Evolutionary conservation across 768 basidiomycete genomes (phyloP).

Genomic region (Hypholoma sublateritium): DNA sequence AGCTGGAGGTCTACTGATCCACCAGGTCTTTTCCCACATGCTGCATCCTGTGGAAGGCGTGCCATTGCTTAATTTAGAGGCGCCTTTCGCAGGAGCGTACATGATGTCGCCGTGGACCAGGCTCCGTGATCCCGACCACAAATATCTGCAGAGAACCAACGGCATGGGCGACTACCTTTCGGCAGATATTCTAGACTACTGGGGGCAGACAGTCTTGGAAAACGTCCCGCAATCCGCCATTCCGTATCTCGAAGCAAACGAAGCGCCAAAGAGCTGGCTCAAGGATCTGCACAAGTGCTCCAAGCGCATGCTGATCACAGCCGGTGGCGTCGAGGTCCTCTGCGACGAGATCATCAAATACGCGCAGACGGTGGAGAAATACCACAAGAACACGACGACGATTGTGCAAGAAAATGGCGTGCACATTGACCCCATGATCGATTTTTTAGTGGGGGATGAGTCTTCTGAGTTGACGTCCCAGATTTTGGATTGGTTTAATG

Average conservation of each 20-base stretch:
- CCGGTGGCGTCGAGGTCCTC: conserved; percentile 25
- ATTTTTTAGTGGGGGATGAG: conserved; percentile 19
- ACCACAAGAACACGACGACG: conserved; percentile 8
- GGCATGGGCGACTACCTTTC: conserved; percentile 10
- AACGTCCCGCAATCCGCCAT: conserved; percentile 23
- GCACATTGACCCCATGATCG: conserved; percentile 18
- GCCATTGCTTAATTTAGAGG: conserved; percentile 19
- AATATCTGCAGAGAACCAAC: background rate
- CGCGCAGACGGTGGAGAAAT: conserved; percentile 10
- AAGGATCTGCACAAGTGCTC: conserved; percentile 20
- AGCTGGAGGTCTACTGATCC: conserved; percentile 36
- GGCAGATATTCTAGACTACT: conserved; percentile 11
- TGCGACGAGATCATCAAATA: conserved; percentile 25
- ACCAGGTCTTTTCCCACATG: conserved; percentile 36
- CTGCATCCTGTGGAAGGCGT: conserved; percentile 33
- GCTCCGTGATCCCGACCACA: background rate
- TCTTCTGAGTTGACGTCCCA: conserved; percentile 18
- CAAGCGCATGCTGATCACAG: conserved; percentile 25
- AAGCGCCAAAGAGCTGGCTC: conserved; percentile 27
- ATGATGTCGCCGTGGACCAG: conserved; percentile 32
- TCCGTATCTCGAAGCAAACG: conserved; percentile 21
- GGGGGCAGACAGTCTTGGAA: conserved; percentile 22
- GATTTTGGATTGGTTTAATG: conserved; percentile 20
- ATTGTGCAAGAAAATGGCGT: conserved; percentile 15
- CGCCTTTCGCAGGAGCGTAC: conserved; percentile 29